Evolutionary conservation across 192 early-diverging fungal species (phyloP), one percentile per base, ranked within the genome.

Genomic region (Chytriomyces hyalinus): DNA sequence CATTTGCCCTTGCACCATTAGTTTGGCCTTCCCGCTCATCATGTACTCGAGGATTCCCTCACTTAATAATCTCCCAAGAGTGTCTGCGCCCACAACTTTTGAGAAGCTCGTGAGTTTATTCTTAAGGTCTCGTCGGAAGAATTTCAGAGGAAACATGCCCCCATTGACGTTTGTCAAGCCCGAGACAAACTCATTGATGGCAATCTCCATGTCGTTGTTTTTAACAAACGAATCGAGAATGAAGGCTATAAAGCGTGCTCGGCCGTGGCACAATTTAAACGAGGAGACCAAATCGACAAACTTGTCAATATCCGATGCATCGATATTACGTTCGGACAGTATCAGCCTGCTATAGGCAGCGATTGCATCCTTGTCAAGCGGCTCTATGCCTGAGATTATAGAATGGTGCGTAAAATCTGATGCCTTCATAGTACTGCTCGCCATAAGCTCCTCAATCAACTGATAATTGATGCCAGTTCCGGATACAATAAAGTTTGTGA

Each of bases 381-480:
- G 66, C 8, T 74, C 8, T 68, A 80, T 61, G 51, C 48, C 61
- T 46, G 70, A 79, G 8, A 80, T 62, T 48, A 44, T 36, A 49
- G 10, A 46, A 53, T 77, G 49, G 36, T 4, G 26, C 50, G 63
- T 81, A 15, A 57, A 10, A 44, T 1, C 45, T 20, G 45, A 6
- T 5, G 4, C 9, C 80, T 80, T 80, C 75, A 80, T 79, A 20
- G 68, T 45, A 61, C 61, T 51, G n/a, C 70, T 26, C 20, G 17
- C 53, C 70, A 80, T 13, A 28, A 74, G 15, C 67, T 80, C 80
- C 11, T 78, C 64, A 43, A 80, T 49, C 45, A 15, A 61, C 53
- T 60, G 61, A 80, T 57, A 80, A 64, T 80, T 80, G 26, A 80
- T 80, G 9, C 78, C 80, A 8, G 80, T 80, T 68, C 80, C 78